Evolutionary conservation across 2,329 filamentous ascomycete genomes (phyloP).

Genomic region (Diplodia corticola): DNA sequence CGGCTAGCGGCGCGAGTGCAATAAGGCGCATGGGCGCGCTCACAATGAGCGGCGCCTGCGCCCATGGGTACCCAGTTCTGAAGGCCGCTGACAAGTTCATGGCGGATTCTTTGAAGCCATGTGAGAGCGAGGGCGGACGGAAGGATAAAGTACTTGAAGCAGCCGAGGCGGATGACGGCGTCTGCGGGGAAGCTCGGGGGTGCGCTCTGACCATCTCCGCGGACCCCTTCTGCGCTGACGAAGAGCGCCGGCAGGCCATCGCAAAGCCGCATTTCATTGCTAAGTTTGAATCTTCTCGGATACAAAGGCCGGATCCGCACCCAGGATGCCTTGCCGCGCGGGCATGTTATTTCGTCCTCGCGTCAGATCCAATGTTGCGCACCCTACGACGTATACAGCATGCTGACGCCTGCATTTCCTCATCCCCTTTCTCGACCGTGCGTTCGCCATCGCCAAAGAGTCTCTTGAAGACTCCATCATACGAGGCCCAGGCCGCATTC

Average conservation of each 20-base stretch:
- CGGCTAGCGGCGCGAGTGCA: conserved; percentile 56
- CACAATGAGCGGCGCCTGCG: conserved; percentile 57
- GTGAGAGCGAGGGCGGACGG: background rate
- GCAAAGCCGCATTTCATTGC: too few relatives aligned
- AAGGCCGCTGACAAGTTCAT: background rate
- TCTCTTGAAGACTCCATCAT: conserved; percentile 64
- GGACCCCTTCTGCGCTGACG: background rate
- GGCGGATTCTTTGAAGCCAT: background rate
- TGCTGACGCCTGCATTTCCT: background rate
- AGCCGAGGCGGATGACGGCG: conserved; percentile 13
- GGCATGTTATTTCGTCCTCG: background rate
- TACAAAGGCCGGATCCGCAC: too few relatives aligned
- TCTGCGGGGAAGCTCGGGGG: background rate
- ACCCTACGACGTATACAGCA: background rate
- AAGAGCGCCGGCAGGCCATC: too few relatives aligned
- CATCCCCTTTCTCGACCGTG: conserved; percentile 42
- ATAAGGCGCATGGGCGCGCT: conserved; percentile 71
- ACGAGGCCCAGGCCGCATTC: conserved; percentile 61
- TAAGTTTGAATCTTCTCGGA: too few relatives aligned
- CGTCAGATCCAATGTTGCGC: background rate
- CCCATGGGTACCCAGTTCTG: conserved; percentile 57
- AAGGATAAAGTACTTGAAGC: background rate
- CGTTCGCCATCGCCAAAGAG: conserved; percentile 87
- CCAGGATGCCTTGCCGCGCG: too few relatives aligned
- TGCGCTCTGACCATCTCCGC: conserved; percentile 9